Evolutionary conservation across 495 filamentous ascomycete species (phyloP).

Genomic region (Evernia prunastri): DNA sequence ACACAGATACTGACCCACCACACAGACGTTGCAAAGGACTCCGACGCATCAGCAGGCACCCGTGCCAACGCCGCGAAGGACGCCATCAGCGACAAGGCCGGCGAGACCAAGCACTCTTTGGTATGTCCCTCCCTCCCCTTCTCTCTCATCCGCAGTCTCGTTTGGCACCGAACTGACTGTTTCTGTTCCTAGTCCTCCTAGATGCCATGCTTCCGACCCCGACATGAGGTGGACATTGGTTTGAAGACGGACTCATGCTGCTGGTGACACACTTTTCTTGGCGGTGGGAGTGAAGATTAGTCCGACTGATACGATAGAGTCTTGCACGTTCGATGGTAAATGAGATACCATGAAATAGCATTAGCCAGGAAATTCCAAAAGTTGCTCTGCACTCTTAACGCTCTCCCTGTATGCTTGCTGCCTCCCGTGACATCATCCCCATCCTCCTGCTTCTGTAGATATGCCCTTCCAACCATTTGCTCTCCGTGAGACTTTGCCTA

Average conservation of each 20-base stretch:
- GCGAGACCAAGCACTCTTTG: conserved; percentile 46
- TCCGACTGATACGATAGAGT: not conserved
- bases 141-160: not conserved
- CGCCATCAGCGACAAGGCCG: conserved; percentile 49
- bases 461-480: not conserved
- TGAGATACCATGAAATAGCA: not conserved
- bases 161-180: not conserved
- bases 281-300: not conserved
- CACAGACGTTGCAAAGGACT: conserved; percentile 51
- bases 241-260: conserved; percentile 11
- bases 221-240: conserved; percentile 5
- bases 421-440: not conserved
- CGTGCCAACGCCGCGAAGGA: conserved; percentile 50
- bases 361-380: not conserved
- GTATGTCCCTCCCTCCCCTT: conserved; percentile 11
- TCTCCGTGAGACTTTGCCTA: too few species aligned
- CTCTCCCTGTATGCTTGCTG: not conserved
- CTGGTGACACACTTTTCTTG: conserved; percentile 7
- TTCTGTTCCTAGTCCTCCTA: conserved; percentile 1
- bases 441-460: not conserved
- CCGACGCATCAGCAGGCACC: conserved; percentile 41
- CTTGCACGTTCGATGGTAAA: not conserved
- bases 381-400: not conserved
- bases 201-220: not conserved
- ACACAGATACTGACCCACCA: not conserved